Percentiles rank a stretch among this genome's conserved stretches.
These are phyloP conservation scores for Claviceps africana DNA, from an alignment of 2,329 filamentous ascomycete genomes.

Conservation along the genomic window DNA sequence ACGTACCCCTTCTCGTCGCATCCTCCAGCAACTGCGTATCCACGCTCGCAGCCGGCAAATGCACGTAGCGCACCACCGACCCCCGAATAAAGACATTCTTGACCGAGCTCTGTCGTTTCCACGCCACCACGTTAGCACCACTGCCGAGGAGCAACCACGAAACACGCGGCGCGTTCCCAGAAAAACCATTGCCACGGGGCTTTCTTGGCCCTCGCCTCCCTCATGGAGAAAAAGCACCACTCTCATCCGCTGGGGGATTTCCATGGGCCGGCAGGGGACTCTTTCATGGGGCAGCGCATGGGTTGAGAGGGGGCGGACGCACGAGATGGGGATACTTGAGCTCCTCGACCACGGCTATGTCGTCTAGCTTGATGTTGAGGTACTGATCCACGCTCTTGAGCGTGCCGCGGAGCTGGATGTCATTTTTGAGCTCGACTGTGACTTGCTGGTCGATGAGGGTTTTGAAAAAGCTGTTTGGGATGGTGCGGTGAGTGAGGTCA, in stretches of 20 bases:
- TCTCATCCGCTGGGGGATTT: too few relatives aligned
- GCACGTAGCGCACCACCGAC: conserved; percentile 84
- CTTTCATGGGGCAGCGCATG: too few relatives aligned
- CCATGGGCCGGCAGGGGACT: too few relatives aligned
- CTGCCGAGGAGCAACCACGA: not conserved
- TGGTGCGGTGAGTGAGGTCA: too few relatives aligned
- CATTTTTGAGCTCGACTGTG: conserved; percentile 97
- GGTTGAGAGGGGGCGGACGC: conserved; percentile 10
- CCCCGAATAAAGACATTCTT: conserved; percentile 95
- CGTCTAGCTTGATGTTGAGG: conserved; percentile 96
- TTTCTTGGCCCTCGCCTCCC: too few relatives aligned
- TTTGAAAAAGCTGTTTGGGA: conserved; percentile 72
- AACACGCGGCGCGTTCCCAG: too few relatives aligned
- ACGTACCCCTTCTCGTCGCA: conserved; percentile 69
- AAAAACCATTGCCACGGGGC: too few relatives aligned
- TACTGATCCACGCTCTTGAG: conserved; percentile 98
- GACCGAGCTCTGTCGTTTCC: conserved; percentile 47
- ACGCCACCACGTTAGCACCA: not conserved
- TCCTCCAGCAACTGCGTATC: conserved; percentile 82
- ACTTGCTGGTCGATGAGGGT: conserved; percentile 95
- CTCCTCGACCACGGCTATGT: conserved; percentile 85
- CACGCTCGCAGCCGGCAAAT: conserved; percentile 68
- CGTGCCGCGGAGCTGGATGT: conserved; percentile 90
- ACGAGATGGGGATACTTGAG: conserved; percentile 89
- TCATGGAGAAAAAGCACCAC: too few relatives aligned